Evolutionary conservation across 1,284 basidiomycete genomes (phyloP).

Genomic region (Volvariella surrecta): DNA sequence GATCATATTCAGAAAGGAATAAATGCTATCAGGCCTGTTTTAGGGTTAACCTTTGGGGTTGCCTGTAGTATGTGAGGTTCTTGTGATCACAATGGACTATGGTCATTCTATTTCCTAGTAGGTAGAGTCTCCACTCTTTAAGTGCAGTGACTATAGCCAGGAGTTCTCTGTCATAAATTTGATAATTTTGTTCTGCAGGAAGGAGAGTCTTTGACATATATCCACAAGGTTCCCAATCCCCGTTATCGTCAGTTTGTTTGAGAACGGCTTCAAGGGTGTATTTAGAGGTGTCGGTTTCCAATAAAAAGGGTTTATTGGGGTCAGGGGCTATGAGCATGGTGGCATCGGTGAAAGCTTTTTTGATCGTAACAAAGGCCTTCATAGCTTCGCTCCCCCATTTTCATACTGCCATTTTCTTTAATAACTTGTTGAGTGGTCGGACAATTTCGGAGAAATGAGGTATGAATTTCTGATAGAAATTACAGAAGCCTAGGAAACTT

Average conservation of each 20-base stretch:
- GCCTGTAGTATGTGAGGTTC: too few species aligned
- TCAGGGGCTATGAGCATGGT: constrained; percentile 15
- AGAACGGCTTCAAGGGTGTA: constrained; percentile 22
- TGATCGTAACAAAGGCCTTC: constrained; percentile 15
- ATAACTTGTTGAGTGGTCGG: constrained; percentile 14
- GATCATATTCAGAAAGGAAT: too few species aligned
- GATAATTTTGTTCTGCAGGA: constrained; percentile 29
- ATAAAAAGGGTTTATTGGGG: constrained; percentile 12
- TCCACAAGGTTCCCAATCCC: constrained; percentile 19
- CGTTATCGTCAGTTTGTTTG: constrained; percentile 16
- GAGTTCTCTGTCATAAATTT: constrained; percentile 40
- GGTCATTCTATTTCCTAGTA: too few species aligned
- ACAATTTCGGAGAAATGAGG: constrained; percentile 19
- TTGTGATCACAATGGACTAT: too few species aligned
- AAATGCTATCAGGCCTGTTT: too few species aligned
- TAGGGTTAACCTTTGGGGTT: too few species aligned
- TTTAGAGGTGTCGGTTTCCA: constrained; percentile 21
- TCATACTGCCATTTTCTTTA: constrained; percentile 12
- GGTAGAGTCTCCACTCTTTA: too few species aligned
- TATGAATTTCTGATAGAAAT: constrained; percentile 34
- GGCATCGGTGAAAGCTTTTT: constrained; percentile 14
- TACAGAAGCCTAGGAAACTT: constrained; percentile 23
- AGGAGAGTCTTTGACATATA: constrained; percentile 20
- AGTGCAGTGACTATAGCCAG: constrained; percentile 32
- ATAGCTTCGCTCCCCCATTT: constrained; percentile 12